These are phyloP conservation scores for Claviceps maximensis DNA, from an alignment of 2,329 filamentous ascomycete species.

Conservation along the genomic window DNA sequence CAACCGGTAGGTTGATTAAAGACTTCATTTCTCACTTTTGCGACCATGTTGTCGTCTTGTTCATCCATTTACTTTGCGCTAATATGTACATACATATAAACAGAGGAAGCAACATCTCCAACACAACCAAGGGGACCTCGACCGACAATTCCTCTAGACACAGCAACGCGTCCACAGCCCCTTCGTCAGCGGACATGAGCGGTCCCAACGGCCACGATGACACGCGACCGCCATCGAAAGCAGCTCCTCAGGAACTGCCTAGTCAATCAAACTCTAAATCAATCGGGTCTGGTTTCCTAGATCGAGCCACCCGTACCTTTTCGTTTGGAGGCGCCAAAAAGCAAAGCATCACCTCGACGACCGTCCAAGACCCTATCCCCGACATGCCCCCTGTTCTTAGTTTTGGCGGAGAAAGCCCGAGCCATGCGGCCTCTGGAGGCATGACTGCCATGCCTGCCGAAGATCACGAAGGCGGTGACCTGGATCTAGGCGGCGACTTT, in stretches of 20 bases:
- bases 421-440: constrained; percentile 29
- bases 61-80: constrained; percentile 13
- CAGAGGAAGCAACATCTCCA: constrained; percentile 47
- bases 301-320: constrained; percentile 43
- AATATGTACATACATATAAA: constrained; percentile 18
- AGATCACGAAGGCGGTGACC: constrained; percentile 27
- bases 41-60: not conserved
- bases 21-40: not conserved
- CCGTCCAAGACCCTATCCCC: constrained; percentile 17
- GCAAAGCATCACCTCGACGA: constrained; percentile 18
- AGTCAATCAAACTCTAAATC: constrained; percentile 33
- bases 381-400: constrained; percentile 26
- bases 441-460: constrained; percentile 38
- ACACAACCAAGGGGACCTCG: constrained; percentile 46
- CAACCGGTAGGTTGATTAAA: constrained; percentile 34
- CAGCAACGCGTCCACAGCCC: constrained; percentile 48
- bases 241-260: constrained; percentile 23
- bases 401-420: constrained; percentile 19
- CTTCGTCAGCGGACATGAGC: constrained; percentile 37
- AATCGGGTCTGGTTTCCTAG: constrained; percentile 37
- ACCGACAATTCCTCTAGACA: constrained; percentile 49
- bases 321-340: constrained; percentile 47
- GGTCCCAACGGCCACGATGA: constrained; percentile 16
- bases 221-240: constrained; percentile 19
- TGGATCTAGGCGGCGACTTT: constrained; percentile 46